A percentile compares a stretch with the other conserved stretches of the same genome.
phyloP scores from a whole-genome alignment of 129 eudicot genomes.

The Flaveria ramosissima region DNA sequence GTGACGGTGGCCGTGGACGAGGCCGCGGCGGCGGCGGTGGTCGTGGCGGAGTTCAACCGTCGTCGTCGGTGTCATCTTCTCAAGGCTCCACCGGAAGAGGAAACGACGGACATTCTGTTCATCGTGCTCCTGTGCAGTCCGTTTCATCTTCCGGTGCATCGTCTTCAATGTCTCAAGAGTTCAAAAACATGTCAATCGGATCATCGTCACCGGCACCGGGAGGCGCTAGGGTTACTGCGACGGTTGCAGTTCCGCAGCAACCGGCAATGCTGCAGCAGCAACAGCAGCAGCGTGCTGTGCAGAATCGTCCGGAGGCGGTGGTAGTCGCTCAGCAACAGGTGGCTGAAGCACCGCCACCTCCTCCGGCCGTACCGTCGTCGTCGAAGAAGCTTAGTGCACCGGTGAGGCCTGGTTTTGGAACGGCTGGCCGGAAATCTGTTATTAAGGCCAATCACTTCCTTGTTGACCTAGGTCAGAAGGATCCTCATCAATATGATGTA shows the following conservation, averaged over 20 bases:
- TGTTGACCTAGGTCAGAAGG: slow-evolving; percentile 47
- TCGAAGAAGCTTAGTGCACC: slow-evolving; percentile 40
- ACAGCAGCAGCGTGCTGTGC: slow-evolving; percentile 16
- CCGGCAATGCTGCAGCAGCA: neutral
- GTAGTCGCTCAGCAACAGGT: neutral
- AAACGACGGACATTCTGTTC: neutral
- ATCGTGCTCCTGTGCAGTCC: neutral
- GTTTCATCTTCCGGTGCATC: neutral
- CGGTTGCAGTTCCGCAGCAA: neutral
- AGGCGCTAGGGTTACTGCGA: neutral
- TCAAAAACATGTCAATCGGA: neutral
- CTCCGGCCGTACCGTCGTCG: slow-evolving; percentile 28
- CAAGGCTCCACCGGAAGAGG: neutral
- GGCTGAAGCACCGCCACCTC: neutral
- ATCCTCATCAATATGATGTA: slow-evolving; percentile 64
- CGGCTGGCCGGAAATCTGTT: slow-evolving; percentile 26
- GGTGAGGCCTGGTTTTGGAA: slow-evolving; percentile 58
- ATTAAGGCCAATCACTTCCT: slow-evolving; percentile 78
- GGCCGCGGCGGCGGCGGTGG: neutral
- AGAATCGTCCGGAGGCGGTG: neutral
- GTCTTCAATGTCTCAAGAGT: neutral
- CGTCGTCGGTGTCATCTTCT: neutral
- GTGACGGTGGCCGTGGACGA: neutral
- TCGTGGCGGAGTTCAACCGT: neutral
- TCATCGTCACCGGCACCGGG: neutral